phyloP scores from a whole-genome alignment of 495 filamentous ascomycete genomes.

The Lichenothelia convexa region DNA sequence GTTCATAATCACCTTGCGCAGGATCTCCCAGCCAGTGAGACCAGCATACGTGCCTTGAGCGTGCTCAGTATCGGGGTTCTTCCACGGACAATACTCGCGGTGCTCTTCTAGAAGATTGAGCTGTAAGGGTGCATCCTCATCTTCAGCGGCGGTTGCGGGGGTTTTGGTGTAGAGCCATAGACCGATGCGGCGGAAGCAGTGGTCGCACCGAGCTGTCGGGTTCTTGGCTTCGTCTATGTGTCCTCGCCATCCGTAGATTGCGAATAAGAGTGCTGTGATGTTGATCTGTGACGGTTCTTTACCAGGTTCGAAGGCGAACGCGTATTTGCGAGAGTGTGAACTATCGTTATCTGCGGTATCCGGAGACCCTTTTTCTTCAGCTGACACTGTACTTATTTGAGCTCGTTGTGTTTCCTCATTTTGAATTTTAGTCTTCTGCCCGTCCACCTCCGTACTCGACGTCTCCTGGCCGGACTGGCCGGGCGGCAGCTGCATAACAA shows the following conservation, averaged over 20 bases:
- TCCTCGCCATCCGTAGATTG: constrained; percentile 74
- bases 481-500: neutral
- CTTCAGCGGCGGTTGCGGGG: constrained; percentile 10
- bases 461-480: neutral
- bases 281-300: constrained; percentile 27
- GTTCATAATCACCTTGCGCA: constrained; percentile 9
- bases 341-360: no score
- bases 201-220: constrained; percentile 54
- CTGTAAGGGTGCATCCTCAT: constrained; percentile 14
- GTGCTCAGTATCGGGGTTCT: constrained; percentile 17
- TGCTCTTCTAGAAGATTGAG: constrained; percentile 19
- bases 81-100: constrained; percentile 26
- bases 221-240: constrained; percentile 43
- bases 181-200: constrained; percentile 75
- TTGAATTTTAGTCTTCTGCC: constrained; percentile 3
- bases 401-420: neutral
- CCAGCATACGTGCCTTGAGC: constrained; percentile 11
- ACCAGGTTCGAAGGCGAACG: no score
- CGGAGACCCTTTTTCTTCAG: constrained; percentile 19
- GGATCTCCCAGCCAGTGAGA: constrained; percentile 17
- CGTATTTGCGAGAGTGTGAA: no score
- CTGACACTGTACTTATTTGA: neutral
- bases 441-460: neutral
- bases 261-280: constrained; percentile 50
- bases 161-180: constrained; percentile 72